phyloP scores from a whole-genome alignment of 148 eudicot species.

The Vaccinium macrocarpon region DNA sequence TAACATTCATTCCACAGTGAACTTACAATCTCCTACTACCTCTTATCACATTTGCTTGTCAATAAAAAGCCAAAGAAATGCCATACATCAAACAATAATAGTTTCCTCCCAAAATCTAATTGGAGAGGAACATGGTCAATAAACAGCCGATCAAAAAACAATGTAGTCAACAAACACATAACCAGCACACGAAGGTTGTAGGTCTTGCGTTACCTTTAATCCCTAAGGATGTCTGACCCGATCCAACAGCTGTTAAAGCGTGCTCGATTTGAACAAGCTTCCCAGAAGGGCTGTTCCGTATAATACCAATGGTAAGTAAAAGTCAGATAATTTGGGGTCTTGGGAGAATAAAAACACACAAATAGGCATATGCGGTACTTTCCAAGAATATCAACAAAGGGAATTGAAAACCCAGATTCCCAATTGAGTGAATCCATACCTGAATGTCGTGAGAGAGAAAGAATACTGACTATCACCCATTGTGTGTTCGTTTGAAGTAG shows the following conservation, averaged over 20 bases:
- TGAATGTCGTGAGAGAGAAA: constrained; percentile 96
- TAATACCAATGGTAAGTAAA: neutral
- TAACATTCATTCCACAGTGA: neutral
- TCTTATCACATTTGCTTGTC: neutral
- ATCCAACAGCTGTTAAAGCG: constrained; percentile 92
- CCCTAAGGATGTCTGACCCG: constrained; percentile 95
- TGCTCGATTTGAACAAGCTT: constrained; percentile 98
- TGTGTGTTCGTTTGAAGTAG: neutral
- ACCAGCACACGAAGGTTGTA: neutral
- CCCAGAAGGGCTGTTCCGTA: constrained; percentile 71
- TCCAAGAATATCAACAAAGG: neutral
- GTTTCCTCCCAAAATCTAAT: neutral
- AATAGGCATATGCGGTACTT: neutral
- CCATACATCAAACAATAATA: no score
- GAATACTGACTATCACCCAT: constrained; percentile 99
- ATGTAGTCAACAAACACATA: neutral
- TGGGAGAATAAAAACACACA: neutral
- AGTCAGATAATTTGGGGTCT: neutral
- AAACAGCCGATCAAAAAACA: no score
- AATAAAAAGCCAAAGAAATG: neutral
- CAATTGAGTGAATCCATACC: constrained; percentile 32
- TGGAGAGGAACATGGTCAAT: neutral
- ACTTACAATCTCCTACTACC: neutral
- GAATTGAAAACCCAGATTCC: neutral
- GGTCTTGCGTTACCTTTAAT: constrained; percentile 59